Conservation (phyloP, 164 flowering plant species). For the Berberis vulgaris region DNA sequence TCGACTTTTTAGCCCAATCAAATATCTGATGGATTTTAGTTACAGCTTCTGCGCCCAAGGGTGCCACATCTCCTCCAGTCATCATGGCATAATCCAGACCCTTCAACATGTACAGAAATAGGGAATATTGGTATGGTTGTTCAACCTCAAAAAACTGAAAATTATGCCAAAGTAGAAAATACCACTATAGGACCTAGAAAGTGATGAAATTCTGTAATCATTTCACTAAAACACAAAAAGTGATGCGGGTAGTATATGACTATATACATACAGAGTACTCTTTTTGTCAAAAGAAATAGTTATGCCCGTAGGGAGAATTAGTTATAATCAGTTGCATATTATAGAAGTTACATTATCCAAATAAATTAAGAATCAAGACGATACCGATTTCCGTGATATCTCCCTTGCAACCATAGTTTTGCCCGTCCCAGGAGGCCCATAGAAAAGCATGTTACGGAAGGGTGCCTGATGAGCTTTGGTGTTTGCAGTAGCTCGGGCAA, state of each 20-base stretch:
- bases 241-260: no score
- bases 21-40: constrained; percentile 90
- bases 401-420: constrained; percentile 98
- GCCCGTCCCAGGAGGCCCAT: constrained; percentile 99
- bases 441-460: constrained; percentile 94
- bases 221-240: no score
- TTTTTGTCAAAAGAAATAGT: no score
- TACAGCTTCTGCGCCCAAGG: constrained; percentile 42
- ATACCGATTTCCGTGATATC: constrained; percentile 89
- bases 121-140: no score
- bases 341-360: not conserved
- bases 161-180: no score
- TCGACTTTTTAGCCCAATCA: constrained; percentile 90
- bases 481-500: constrained; percentile 91
- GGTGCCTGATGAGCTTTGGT: constrained; percentile 92
- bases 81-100: constrained; percentile 28
- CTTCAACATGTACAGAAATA: constrained; percentile 21
- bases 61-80: not conserved
- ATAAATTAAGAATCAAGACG: constrained; percentile 2
- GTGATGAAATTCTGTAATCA: no score
- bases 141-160: no score
- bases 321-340: no score
- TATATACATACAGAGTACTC: no score
- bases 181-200: no score
- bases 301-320: no score